phyloP scores from a whole-genome alignment of 257 asterid genomes.

The Capsicum chinense region DNA sequence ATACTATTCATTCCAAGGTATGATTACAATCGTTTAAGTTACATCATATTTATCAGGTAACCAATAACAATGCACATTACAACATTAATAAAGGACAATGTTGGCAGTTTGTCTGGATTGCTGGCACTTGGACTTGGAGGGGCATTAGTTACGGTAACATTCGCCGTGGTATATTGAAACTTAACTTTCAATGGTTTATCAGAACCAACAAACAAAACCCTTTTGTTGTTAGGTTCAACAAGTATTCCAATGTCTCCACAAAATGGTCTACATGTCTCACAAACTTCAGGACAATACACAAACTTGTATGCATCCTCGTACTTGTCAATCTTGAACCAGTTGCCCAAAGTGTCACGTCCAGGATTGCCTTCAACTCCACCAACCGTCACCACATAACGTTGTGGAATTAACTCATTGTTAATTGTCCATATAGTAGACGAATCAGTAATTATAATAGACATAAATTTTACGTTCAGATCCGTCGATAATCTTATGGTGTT shows the following conservation, averaged over 20 bases:
- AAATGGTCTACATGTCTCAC: slow-evolving; percentile 2
- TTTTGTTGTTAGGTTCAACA: neutral
- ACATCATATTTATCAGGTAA: neutral
- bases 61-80: neutral
- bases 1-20: neutral
- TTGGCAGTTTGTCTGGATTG: neutral
- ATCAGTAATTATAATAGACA: neutral
- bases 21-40: neutral
- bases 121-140: neutral
- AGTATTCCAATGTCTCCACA: slow-evolving; percentile 24
- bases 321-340: slow-evolving; percentile 23
- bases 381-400: neutral
- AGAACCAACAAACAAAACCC: slow-evolving; percentile 18
- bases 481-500: neutral
- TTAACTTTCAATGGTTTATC: slow-evolving; percentile 24
- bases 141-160: neutral
- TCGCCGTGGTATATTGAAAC: neutral
- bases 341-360: slow-evolving; percentile 20
- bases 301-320: slow-evolving; percentile 25
- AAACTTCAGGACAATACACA: slow-evolving; percentile 34
- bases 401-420: neutral
- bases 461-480: neutral
- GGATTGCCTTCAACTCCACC: slow-evolving; percentile 39
- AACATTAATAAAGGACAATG: neutral
- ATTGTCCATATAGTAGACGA: slow-evolving; percentile 26